Evolutionary conservation across 805 yeast species (phyloP), one percentile per base, ranked within the genome.

Genomic region (Saturnispora diversa): DNA sequence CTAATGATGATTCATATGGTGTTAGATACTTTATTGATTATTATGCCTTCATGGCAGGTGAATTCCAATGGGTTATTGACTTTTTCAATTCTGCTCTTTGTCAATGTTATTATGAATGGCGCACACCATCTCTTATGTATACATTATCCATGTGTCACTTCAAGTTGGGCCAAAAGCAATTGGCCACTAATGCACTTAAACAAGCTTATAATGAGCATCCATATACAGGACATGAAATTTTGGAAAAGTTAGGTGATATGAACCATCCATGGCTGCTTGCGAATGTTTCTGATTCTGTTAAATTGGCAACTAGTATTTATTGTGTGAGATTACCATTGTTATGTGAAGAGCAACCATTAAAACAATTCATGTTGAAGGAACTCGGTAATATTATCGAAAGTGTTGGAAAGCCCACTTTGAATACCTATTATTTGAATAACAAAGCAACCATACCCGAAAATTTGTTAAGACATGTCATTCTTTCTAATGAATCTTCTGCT

Each of bases 1-100:
- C 94, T 1, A 69, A 77, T 2, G 84, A 80, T 42, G 95, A 87
- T 63, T 95, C 95, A 2, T 64, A 80, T 39, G 95, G 95, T 17
- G 86, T 81, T 10, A 69, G 94, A 47, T 80, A 80, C 53, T 83
- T 85, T 56, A 77, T 87, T 49, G 95, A 87, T 55, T 78, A 73
- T 53, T 86, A 83, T 53, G 79, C 90, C 3, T 62, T 84, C 3
- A 63, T 75, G 60, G 66, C 84, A 27, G 77, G 70, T 24, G 84
- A 84, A 45, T 75, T 70, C 52, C 65, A 74, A 43, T 85, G 75
- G 57, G 54, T 86, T 49, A 65, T 77, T 10, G 72, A 75, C 15
- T 60, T 84, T 25, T 69, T 69, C 2, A 62, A 72, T 10, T 74
- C 84, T 1, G 72, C 83, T 1, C 62, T 82, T 25, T 64, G 69